Conservation (phyloP, 129 eudicot species). For the Gnaphalium uliginosum region DNA sequence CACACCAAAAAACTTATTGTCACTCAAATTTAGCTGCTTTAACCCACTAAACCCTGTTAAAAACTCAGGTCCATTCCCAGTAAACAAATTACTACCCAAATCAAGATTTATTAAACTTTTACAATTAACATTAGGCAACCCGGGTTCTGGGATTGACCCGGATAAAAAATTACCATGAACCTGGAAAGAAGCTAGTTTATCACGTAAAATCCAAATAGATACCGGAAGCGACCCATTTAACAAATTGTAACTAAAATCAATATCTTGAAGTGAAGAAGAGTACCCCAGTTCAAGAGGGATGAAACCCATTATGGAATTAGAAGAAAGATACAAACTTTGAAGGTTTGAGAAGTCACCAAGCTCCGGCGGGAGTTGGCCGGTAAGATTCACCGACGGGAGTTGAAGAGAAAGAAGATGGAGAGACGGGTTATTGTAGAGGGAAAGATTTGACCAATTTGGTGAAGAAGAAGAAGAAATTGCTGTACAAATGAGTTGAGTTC, state of each 20-base stretch:
- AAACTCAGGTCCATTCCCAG: slow-evolving; percentile 64
- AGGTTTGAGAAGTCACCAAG: too few relatives aligned
- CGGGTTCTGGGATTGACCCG: slow-evolving; percentile 72
- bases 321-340: too few relatives aligned
- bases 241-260: slow-evolving; percentile 75
- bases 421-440: too few relatives aligned
- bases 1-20: slow-evolving; percentile 61
- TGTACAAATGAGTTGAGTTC: too few relatives aligned
- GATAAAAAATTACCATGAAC: slow-evolving; percentile 65
- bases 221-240: slow-evolving; percentile 65
- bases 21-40: slow-evolving; percentile 63
- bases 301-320: slow-evolving; percentile 25
- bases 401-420: too few relatives aligned
- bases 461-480: too few relatives aligned
- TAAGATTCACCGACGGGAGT: too few relatives aligned
- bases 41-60: slow-evolving; percentile 58
- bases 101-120: slow-evolving; percentile 54
- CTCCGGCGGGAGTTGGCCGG: too few relatives aligned
- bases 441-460: too few relatives aligned
- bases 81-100: slow-evolving; percentile 59
- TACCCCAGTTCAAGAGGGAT: slow-evolving; percentile 89
- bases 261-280: slow-evolving; percentile 60
- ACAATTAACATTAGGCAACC: slow-evolving; percentile 68
- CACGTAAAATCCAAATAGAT: slow-evolving; percentile 87
- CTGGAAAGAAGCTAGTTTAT: slow-evolving; percentile 46